These are phyloP conservation scores for Hortiboletus campestris DNA, from an alignment of 768 basidiomycete species.

Conservation along the genomic window DNA sequence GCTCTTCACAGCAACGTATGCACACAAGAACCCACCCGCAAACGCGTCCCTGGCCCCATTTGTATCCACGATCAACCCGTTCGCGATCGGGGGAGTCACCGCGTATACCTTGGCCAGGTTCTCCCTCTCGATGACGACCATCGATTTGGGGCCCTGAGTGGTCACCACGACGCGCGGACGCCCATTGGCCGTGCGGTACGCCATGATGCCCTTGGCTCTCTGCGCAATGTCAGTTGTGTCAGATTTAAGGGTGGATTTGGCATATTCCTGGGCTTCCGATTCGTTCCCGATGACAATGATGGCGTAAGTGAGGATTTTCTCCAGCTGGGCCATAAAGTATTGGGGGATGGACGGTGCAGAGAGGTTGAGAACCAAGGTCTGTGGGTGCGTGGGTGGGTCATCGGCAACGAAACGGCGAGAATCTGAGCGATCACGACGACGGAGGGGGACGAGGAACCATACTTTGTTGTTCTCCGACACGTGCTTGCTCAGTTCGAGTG, in stretches of 20 bases:
- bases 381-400: background rate
- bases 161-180: conserved; percentile 82
- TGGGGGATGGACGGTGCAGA: conserved; percentile 96
- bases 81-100: conserved; percentile 55
- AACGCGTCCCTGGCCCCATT: conserved; percentile 98
- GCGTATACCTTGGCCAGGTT: conserved; percentile 54
- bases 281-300: conserved; percentile 95
- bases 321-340: conserved; percentile 84
- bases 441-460: background rate
- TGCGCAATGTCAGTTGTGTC: conserved; percentile 61
- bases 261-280: conserved; percentile 80
- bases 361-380: conserved; percentile 90
- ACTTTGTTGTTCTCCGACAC: conserved; percentile 80
- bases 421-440: background rate
- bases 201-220: conserved; percentile 73
- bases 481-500: conserved; percentile 71
- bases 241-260: conserved; percentile 63
- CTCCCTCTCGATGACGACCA: conserved; percentile 67
- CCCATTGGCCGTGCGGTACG: conserved; percentile 70
- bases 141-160: conserved; percentile 83
- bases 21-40: conserved; percentile 93
- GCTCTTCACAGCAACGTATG: conserved; percentile 72
- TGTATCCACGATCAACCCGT: conserved; percentile 82
- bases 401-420: no score
- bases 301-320: conserved; percentile 74